Base-by-base conservation (phyloP, 768 basidiomycete species). In the Mycena vitilis region DNA sequence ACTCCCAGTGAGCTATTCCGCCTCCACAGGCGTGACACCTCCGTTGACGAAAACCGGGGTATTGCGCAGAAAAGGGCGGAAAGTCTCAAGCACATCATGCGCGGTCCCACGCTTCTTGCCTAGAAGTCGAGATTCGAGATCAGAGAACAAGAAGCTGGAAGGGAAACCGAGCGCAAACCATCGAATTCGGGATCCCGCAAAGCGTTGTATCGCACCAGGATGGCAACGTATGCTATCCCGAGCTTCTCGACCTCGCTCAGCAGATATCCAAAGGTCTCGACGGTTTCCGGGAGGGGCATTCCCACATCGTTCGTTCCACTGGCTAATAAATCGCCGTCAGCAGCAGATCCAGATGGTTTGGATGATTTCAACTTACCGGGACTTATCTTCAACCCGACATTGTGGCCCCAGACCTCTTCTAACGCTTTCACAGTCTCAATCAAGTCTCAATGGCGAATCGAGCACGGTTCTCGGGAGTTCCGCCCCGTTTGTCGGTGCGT, bases 401-500 rank as follows among this genome's bases (percentile, higher is more conserved):
- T 66, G 10, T 75, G 78, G 16, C 80, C 81, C 65, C 74, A 78
- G 53, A 78, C 79, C 12, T 77, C 73, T 30, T 71, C 61, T 42
- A 78, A 45, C 16, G 68, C 77, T 56, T 80, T 75, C 38, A 78
- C 60, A 34, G 73, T 77, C 69, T 81, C 80, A 25, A 81, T 71
- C 2, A n/a, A n/a, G n/a, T n/a, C n/a, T n/a, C n/a, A n/a, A n/a
- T n/a, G n/a, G 74, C 70, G 73, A 85, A 84, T 4, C 82, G 74
- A 3, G 75, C 71, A 20, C 83, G 78, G 74, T 83, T 83, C 71
- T 82, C 81, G 45, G 81, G 60, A 18, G 76, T 77, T 1, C 84
- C 84, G 22, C 84, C 84, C 78, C 81, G 84, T 53, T 64, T 40
- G 25, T 69, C 82, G 23, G 78, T 82, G 51, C 81, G 79, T 40